Conservation (phyloP, 768 basidiomycete genomes). For the Podaxis carcinomalis region DNA sequence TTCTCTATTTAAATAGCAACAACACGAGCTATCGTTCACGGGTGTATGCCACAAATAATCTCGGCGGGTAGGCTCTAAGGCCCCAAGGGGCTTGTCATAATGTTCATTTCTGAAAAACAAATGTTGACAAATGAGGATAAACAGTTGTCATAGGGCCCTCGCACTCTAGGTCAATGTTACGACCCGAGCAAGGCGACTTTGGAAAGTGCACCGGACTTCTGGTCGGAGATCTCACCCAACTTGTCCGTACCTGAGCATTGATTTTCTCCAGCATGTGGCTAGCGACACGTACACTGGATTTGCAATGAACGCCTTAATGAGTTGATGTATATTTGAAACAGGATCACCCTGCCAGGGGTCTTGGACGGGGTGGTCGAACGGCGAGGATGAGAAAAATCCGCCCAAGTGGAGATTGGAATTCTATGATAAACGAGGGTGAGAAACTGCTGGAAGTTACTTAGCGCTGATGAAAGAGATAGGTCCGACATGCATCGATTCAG, state of each 20-base stretch:
- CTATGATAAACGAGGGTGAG: background rate
- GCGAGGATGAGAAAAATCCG: background rate
- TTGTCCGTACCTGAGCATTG: background rate
- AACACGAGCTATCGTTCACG: background rate
- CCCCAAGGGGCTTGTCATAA: background rate
- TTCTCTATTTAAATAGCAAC: no score
- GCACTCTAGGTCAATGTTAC: background rate
- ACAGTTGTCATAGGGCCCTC: no score
- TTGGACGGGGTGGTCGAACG: background rate
- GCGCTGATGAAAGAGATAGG: background rate
- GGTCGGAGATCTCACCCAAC: background rate
- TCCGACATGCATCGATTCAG: background rate
- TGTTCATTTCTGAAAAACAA: background rate
- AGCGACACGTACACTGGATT: background rate
- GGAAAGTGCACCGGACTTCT: background rate
- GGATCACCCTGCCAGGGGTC: background rate
- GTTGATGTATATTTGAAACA: background rate
- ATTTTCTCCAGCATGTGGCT: background rate
- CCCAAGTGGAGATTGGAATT: background rate
- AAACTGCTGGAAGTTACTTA: background rate
- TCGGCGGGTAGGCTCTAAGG: background rate
- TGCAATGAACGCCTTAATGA: background rate
- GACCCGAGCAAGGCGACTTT: background rate
- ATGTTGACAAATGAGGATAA: background rate
- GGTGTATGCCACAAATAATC: background rate